Evolutionary conservation across 208 protist genomes (phyloP).

Genomic region (Wallacemonas collosoma): DNA sequence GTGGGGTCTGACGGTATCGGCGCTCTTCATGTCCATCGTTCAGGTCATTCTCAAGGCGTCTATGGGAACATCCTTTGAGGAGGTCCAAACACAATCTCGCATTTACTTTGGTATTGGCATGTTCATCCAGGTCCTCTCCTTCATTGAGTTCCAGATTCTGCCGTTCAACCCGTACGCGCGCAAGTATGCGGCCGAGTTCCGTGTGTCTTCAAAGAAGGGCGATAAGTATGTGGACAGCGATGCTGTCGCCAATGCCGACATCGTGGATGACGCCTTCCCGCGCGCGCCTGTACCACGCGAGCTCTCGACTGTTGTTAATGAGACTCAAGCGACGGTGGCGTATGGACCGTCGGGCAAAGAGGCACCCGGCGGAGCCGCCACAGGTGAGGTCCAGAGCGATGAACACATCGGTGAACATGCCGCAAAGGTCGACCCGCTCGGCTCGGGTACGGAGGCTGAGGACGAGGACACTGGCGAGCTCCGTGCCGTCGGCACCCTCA

Average conservation of each 20-base stretch:
- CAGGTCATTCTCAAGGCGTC: conserved; percentile 77
- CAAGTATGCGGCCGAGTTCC: conserved; percentile 76
- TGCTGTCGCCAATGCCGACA: too few species aligned
- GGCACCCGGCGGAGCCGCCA: neutral
- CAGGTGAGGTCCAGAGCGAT: conserved; percentile 14
- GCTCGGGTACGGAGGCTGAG: neutral
- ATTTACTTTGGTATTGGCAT: conserved; percentile 83
- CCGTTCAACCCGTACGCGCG: conserved; percentile 62
- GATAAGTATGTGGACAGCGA: neutral
- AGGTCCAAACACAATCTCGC: conserved; percentile 51
- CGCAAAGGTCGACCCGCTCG: neutral
- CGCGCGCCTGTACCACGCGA: neutral
- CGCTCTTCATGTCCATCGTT: conserved; percentile 63
- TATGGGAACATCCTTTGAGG: conserved; percentile 54
- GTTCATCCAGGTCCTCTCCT: conserved; percentile 44
- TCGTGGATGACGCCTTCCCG: neutral
- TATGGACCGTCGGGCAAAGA: too few species aligned
- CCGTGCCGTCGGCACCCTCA: conserved; percentile 33
- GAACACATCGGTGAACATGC: neutral
- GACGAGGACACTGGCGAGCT: conserved; percentile 27
- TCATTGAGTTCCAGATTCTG: conserved; percentile 50
- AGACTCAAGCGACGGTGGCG: too few species aligned
- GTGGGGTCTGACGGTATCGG: conserved; percentile 64
- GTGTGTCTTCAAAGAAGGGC: conserved; percentile 19
- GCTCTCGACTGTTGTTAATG: neutral